A percentile compares a stretch with the other conserved stretches of the same genome.
These are phyloP conservation scores for Thelonectria olida DNA, from an alignment of 2,329 filamentous ascomycete genomes.

Conservation along the genomic window DNA sequence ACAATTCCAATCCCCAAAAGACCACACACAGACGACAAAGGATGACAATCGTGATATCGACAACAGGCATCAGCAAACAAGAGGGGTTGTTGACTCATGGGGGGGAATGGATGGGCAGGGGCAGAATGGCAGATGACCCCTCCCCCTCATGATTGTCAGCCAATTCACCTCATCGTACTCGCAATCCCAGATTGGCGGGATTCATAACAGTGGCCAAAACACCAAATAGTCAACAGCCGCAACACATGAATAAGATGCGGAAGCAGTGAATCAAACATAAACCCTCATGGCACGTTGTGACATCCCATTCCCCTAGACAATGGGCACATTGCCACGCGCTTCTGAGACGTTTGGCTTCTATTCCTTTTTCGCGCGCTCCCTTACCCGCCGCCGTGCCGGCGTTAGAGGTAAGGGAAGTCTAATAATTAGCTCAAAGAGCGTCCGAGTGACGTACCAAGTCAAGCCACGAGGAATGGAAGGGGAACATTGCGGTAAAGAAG, in stretches of 20 bases:
- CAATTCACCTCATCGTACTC: not conserved
- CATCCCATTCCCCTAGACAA: constrained; percentile 28
- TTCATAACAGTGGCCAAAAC: not conserved
- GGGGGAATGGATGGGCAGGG: not conserved
- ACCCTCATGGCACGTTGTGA: constrained; percentile 16
- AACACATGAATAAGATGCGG: not conserved
- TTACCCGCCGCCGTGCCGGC: no score
- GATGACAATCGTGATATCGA: not conserved
- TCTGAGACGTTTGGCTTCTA: not conserved
- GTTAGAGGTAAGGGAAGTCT: not conserved
- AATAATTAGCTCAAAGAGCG: not conserved
- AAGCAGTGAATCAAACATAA: not conserved
- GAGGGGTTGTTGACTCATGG: not conserved
- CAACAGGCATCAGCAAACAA: not conserved
- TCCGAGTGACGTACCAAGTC: not conserved
- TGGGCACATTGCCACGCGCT: constrained; percentile 24
- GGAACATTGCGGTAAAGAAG: not conserved
- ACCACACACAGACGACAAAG: not conserved
- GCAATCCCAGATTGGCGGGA: not conserved
- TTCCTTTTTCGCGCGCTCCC: no score
- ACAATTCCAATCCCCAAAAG: not conserved
- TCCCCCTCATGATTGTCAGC: not conserved
- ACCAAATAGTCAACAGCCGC: not conserved
- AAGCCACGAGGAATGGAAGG: not conserved
- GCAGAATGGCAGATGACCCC: not conserved